Base-by-base conservation (phyloP, 805 yeast genomes). In the Grigorovia humatica region DNA sequence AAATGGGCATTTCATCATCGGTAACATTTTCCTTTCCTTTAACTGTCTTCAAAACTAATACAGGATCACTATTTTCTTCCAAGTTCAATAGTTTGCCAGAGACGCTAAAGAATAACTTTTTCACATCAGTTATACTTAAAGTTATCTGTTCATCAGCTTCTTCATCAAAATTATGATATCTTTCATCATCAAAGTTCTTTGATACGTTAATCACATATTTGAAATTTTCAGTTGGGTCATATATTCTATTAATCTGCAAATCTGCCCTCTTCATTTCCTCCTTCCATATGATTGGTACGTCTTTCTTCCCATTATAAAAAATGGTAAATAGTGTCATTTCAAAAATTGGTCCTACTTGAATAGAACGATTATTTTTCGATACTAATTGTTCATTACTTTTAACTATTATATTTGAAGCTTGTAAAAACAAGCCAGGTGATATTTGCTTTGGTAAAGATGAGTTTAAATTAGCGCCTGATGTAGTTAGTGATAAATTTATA, bases 361-460 rank as follows among this genome's bases (percentile, higher is more conserved):
- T 53, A 12, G 52, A 51, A 9, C 29, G 15, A 3, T n/a, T 32
- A 9, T 45, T 23, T 4, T 42, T 29, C 3, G 27, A 17, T 1
- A 45, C 19, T 9, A 18, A 44, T n/a, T 11, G 4, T 17, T 17
- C 47, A 48, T 60, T 57, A 44, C 50, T 61, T n/a, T 54, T 55
- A 29, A 60, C 66, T 2, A 83, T 57, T 49, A 67, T 61, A 46
- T 74, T 69, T 0, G 86, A 71, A 0, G 91, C 85, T 55, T 80
- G 84, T n/a, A 85, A 65, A 43, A 83, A 68, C 48, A 82, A 64
- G 2, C 84, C 83, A 1, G 88, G 88, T 0, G 88, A 83, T 4
- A 82, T 74, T 20, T 72, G 69, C 29, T 73, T 72, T 8, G 81
- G 75, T 51, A 80, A 62, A 0, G 76, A 65, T 0, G 78, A 74